phyloP scores from a whole-genome alignment of 805 yeast species.

The Phaffomyces antillensis region DNA sequence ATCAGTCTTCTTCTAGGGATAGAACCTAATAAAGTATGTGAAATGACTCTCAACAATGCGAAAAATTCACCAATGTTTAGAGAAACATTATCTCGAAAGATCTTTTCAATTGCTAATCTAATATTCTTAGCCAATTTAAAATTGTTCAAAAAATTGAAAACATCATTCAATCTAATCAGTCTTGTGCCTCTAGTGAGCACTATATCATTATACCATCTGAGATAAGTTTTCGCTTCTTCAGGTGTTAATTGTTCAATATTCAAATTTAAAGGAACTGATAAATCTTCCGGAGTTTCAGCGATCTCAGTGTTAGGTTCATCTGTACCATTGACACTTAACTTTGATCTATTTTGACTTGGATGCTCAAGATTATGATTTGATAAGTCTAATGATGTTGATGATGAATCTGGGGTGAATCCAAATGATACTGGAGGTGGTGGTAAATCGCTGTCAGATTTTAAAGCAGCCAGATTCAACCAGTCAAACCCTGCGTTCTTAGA shows the following conservation, averaged over 20 bases:
- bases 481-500: constrained; percentile 34
- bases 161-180: constrained; percentile 65
- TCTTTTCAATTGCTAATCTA: constrained; percentile 42
- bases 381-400: constrained; percentile 15
- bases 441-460: constrained; percentile 23
- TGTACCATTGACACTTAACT: neutral
- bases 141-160: constrained; percentile 70
- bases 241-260: constrained; percentile 60
- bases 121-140: constrained; percentile 53
- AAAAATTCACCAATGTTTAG: constrained; percentile 88
- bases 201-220: constrained; percentile 90
- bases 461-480: constrained; percentile 42
- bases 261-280: constrained; percentile 54
- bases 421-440: constrained; percentile 51
- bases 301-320: neutral
- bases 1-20: constrained; percentile 51
- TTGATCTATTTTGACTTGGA: no score
- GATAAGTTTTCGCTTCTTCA: constrained; percentile 77
- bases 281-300: constrained; percentile 25
- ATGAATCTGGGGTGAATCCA: constrained; percentile 27
- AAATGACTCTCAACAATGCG: constrained; percentile 72
- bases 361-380: neutral
- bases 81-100: constrained; percentile 47
- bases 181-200: constrained; percentile 62
- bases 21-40: constrained; percentile 51